These are phyloP conservation scores for Phalaenopsis hybrid DNA, from an alignment of 116 monocot genomes.

Conservation along the genomic window DNA sequence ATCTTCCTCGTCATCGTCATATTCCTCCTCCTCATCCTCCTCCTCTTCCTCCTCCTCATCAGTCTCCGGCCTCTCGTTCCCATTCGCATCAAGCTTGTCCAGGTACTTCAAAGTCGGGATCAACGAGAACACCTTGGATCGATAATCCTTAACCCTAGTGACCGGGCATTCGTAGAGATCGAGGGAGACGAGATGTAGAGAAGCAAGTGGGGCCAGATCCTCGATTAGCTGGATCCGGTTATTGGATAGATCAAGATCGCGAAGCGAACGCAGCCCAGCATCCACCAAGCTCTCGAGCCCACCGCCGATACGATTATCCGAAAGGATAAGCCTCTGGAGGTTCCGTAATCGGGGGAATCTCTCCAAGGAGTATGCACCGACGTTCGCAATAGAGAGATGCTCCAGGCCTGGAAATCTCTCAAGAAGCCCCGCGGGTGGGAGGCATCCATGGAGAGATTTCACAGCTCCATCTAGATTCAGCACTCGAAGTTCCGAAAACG, in stretches of 20 bases:
- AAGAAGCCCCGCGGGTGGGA: constrained; percentile 62
- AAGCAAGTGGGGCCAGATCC: constrained; percentile 72
- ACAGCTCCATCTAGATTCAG: constrained; percentile 83
- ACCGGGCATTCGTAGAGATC: constrained; percentile 96
- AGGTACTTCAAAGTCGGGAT: constrained; percentile 76
- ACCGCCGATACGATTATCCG: constrained; percentile 87
- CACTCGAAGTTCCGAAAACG: constrained; percentile 34
- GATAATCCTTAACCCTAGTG: constrained; percentile 69
- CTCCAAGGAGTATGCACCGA: constrained; percentile 80
- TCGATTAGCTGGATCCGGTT: constrained; percentile 83
- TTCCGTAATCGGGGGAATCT: constrained; percentile 65
- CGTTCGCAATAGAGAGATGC: constrained; percentile 85
- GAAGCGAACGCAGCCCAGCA: constrained; percentile 77
- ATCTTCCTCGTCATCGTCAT: constrained; percentile 56
- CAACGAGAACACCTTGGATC: constrained; percentile 71
- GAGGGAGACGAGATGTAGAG: constrained; percentile 63
- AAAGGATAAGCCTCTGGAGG: constrained; percentile 80
- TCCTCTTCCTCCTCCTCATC: constrained; percentile 91
- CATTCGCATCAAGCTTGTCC: constrained; percentile 89
- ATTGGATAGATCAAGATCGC: constrained; percentile 90
- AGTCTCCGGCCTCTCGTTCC: constrained; percentile 83
- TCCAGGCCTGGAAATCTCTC: constrained; percentile 64
- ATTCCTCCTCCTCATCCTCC: constrained; percentile 70
- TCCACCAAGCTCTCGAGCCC: constrained; percentile 81
- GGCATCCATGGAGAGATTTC: constrained; percentile 74